Base-by-base conservation (phyloP, 805 yeast species). In the Candida dajiaensis region DNA sequence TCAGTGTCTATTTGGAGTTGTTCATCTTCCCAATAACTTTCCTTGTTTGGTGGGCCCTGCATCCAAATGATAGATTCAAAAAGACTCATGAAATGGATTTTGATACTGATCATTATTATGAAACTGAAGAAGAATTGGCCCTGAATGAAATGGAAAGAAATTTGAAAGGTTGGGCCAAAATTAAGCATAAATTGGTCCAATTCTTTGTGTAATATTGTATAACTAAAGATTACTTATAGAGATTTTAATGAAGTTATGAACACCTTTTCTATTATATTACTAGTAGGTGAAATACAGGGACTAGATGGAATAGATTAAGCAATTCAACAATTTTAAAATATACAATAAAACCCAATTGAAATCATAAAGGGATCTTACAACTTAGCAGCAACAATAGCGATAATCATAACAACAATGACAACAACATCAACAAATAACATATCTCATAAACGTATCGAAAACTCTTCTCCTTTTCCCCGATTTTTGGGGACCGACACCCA, bases 21-120 rank as follows among this genome's bases (percentile, higher is more conserved):
- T 63, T 68, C 18, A 70, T 76, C 2, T 76, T 76, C 66, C 79
- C 79, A 43, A 49, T 61, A 8, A 64, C 71, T 29, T 75, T 68
- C 56, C 35, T 71, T 0, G 35, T 68, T 20, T 75, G 77, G 77
- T 63, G 73, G 66, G 19, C 67, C 3, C 58, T 51, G 42, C 72
- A 66, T 47, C 44, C 26, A 25, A 66, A 64, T 48, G 79, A 74
- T 48, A 61, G 59, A 40, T 73, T 73, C 55, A 68, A 72, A 8
- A 68, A 60, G 46, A 54, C 57, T 8, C 69, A 68, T 49, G 77
- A 74, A 40, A 76, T 76, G 80, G 80, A 76, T 58, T 74, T 76
- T 46, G 78, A 69, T 38, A 68, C 77, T 6, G 80, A 74, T 50
- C 64, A 73, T 50, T 80, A 79, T 57, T 52, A 66, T 33, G 76